Evolutionary conservation across 345 rosid species (phyloP).

Genomic region (Syzygium aqueum): DNA sequence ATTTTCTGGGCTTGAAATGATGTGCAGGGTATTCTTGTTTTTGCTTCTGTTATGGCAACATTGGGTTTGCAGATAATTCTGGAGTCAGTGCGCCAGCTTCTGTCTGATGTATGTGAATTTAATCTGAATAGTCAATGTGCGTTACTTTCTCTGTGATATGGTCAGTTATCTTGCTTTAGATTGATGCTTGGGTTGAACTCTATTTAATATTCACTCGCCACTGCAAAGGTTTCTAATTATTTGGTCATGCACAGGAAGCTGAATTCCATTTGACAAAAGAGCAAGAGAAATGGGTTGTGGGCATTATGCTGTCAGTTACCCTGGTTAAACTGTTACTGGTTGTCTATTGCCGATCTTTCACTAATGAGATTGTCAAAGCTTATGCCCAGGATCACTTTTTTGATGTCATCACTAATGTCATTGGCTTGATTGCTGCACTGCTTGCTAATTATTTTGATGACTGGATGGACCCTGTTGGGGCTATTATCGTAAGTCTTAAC

Average conservation of each 20-base stretch:
- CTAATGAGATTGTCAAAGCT: constrained; percentile 84
- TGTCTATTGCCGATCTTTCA: constrained; percentile 71
- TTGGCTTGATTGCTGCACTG: constrained; percentile 82
- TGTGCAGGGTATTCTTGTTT: constrained; percentile 93
- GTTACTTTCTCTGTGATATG: background rate
- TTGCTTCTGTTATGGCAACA: constrained; percentile 99
- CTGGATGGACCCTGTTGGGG: constrained; percentile 97
- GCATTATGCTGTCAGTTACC: constrained; percentile 90
- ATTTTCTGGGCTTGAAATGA: background rate
- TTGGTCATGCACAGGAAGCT: constrained; percentile 38
- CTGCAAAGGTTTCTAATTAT: background rate
- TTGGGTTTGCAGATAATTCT: constrained; percentile 91
- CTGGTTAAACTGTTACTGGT: constrained; percentile 62
- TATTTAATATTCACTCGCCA: background rate
- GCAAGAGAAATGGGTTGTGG: constrained; percentile 87
- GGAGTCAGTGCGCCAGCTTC: constrained; percentile 68
- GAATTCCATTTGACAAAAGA: constrained; percentile 53
- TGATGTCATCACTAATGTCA: constrained; percentile 80
- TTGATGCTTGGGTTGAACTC: background rate
- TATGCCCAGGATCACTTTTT: constrained; percentile 98
- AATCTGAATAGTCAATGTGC: background rate
- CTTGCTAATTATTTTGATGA: constrained; percentile 75
- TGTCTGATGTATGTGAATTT: constrained; percentile 37
- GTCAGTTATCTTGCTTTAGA: background rate
- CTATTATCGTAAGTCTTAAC: constrained; percentile 67